Evolutionary conservation across 495 filamentous ascomycete species (phyloP), one percentile per base, ranked within the genome.

Genomic region (Aspergillus diversus): DNA sequence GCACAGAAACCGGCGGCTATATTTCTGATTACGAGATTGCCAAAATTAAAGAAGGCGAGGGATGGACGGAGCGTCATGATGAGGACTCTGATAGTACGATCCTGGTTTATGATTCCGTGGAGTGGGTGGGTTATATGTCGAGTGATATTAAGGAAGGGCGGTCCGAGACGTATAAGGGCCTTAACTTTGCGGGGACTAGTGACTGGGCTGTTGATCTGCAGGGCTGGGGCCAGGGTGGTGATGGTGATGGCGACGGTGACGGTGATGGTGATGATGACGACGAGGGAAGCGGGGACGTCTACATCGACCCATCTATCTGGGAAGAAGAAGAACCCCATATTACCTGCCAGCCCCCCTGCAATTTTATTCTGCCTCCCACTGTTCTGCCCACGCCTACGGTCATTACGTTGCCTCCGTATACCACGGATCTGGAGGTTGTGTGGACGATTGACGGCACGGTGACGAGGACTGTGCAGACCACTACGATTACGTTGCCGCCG

Each of bases 51-150:
- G 1, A 31, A 13, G 33, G 21, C 5, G 8, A 39, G 37, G 34
- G 42, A 1, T 17, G 15, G 4, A 47, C 3, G 1, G 47, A 8
- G n/a, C n/a, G 32, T 9, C 17, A 5, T 2, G 61, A 68, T 43
- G 17, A 39, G 4, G 53, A 27, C 9, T 65, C 32, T 31, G 60
- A 71, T 53, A 74, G 70, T 5, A 64, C 79, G 59, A 75, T 81
- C 9, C 6, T 81, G 2, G 69, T 80, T 5, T 82, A 77, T 55
- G 63, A 77, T 53, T 47, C 67, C 8, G 74, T 66, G 12, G 59
- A 79, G 7, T 80, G 75, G 75, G 77, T 80, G 4, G 66, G 69
- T 2, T 82, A 73, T 54, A 82, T 81, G 78, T 56, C 60, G 49
- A 31, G 63, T 21, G 42, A 52, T 8, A 73, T 39, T 55, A 76